phyloP scores from a whole-genome alignment of 2,329 filamentous ascomycete species.

The Davidsoniella eucalypti region DNA sequence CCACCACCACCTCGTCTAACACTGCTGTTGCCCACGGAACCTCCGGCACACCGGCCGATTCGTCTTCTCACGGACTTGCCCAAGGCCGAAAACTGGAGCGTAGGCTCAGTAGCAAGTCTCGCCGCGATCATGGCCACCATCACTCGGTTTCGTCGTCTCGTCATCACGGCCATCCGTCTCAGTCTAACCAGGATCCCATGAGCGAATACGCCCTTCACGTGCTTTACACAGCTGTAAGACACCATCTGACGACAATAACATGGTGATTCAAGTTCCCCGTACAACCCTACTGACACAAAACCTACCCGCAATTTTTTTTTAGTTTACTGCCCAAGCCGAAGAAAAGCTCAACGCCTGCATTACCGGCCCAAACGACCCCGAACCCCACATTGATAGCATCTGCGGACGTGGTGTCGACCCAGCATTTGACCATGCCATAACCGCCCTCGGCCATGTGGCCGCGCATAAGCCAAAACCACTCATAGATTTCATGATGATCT shows the following conservation, averaged over 20 bases:
- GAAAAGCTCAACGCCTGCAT: slow-evolving; percentile 87
- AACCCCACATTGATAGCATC: slow-evolving; percentile 72
- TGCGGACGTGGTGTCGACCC: slow-evolving; percentile 81
- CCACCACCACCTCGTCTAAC: slow-evolving; percentile 29
- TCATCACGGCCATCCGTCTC: slow-evolving; percentile 35
- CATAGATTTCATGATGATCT: slow-evolving; percentile 95
- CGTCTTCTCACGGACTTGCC: slow-evolving; percentile 24
- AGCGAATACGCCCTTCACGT: slow-evolving; percentile 95
- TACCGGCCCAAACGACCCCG: slow-evolving; percentile 58
- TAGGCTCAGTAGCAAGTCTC: slow-evolving; percentile 45
- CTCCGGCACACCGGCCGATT: slow-evolving; percentile 30
- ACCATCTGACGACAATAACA: not conserved
- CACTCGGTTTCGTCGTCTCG: slow-evolving; percentile 55
- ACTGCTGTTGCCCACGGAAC: slow-evolving; percentile 3
- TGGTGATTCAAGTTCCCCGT: not conserved
- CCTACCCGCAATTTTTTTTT: not conserved
- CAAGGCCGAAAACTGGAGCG: slow-evolving; percentile 38
- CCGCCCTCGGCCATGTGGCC: slow-evolving; percentile 84
- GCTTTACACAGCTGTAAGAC: slow-evolving; percentile 70
- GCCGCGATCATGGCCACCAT: slow-evolving; percentile 57
- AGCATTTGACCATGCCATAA: slow-evolving; percentile 85
- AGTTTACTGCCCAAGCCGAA: slow-evolving; percentile 93
- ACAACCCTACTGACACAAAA: slow-evolving; percentile 13
- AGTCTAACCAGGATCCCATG: slow-evolving; percentile 74
- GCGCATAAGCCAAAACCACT: slow-evolving; percentile 85